Evolutionary conservation across 2,329 filamentous ascomycete genomes (phyloP).

Genomic region (Apiospora saccharicola): DNA sequence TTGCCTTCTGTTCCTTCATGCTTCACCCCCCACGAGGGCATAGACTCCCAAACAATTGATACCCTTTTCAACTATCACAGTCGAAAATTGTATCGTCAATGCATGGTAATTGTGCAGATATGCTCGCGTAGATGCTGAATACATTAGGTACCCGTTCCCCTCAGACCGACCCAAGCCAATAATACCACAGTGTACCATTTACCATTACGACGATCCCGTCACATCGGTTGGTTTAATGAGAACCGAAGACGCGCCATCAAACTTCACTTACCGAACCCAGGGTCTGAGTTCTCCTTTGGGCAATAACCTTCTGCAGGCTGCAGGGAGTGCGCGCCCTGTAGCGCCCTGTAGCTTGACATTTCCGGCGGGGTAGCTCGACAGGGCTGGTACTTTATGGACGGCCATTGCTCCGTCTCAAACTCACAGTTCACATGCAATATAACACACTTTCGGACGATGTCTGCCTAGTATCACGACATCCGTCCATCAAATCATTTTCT

Average conservation of each 20-base stretch:
- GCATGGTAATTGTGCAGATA: too few relatives aligned
- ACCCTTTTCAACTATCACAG: too few relatives aligned
- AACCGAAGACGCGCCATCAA: background rate
- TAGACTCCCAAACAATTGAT: too few relatives aligned
- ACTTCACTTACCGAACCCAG: background rate
- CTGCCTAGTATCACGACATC: background rate
- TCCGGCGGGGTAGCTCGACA: background rate
- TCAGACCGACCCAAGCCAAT: too few relatives aligned
- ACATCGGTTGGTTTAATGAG: background rate
- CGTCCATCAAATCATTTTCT: too few relatives aligned
- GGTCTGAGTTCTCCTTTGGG: background rate
- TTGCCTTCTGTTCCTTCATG: too few relatives aligned
- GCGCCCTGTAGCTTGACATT: constrained; percentile 6
- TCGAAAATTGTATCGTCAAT: too few relatives aligned
- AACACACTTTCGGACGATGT: background rate
- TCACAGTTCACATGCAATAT: background rate
- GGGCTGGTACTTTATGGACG: background rate
- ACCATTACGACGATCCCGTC: background rate
- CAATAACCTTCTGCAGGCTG: background rate
- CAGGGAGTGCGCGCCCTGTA: background rate
- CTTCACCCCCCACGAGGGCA: too few relatives aligned
- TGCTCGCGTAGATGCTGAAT: too few relatives aligned
- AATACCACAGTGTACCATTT: too few relatives aligned
- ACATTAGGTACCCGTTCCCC: too few relatives aligned
- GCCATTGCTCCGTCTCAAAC: background rate